Base-by-base conservation (phyloP, 2,329 filamentous ascomycete species). In the Nectriaceae sp. region DNA sequence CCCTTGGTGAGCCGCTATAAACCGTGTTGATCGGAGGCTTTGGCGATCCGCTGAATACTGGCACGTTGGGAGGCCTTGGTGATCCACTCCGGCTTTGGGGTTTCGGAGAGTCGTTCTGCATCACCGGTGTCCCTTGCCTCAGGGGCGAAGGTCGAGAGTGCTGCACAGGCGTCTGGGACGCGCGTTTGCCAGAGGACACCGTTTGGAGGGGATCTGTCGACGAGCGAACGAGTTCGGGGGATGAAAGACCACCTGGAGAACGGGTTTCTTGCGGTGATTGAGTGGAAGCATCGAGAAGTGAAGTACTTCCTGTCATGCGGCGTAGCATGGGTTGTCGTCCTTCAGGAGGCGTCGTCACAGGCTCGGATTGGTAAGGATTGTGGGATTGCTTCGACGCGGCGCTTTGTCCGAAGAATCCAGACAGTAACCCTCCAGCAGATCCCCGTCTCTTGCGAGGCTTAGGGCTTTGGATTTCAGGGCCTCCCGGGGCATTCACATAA, bases 361-460 rank as follows among this genome's bases (percentile, higher is more conserved):
- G 15, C 10, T 33, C 41, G 15, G 19, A 40, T 16, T 54, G 52
- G 15, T 49, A 49, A 3, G 46, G 20, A 18, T 57, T 57, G 21
- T 56, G 52, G 36, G 33, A 15, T 31, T 52, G 49, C 33, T 53
- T 65, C 1, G 54, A 48, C 11, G 21, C 44, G 6, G 56, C 53
- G 11, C 43, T 48, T 37, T 59, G 63, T 3, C 65, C 65, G 16
- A 69, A 35, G 10, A 69, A 49, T 3, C 61, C 61, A 3, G 63
- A 64, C 16, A 69, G 52, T 20, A 70, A 49, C 11, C 56, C 62
- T 11, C 64, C 57, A 4, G 64, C 56, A 6, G 68, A 69, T 13
- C 61, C 55, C 26, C 67, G 60, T 41, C 67, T 59, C 21, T 56
- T 55, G 4, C 61, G 60, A 13, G 59, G 60, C 20, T 61, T 55